A percentile compares a stretch with the other conserved stretches of the same genome.
Conservation (phyloP, 805 yeast species). For the Priceomyces medius region DNA sequence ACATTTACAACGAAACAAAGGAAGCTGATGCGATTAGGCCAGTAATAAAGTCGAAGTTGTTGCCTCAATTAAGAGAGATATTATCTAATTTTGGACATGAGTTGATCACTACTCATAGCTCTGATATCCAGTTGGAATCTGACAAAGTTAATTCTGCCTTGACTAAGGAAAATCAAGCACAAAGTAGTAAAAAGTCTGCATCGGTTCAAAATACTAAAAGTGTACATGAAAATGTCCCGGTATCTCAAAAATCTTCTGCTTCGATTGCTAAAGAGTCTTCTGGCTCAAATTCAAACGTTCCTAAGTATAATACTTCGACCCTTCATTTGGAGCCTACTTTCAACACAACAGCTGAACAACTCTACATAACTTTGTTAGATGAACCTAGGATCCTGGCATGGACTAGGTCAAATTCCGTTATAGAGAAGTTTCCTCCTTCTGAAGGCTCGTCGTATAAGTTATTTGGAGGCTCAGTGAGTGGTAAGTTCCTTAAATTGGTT, state of each 20-base stretch:
- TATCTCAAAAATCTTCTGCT: constrained; percentile 10
- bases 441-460: constrained; percentile 65
- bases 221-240: constrained; percentile 5
- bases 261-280: constrained; percentile 7
- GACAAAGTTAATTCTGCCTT: constrained; percentile 39
- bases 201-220: constrained; percentile 11
- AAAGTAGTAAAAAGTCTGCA: constrained; percentile 28
- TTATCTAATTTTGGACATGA: constrained; percentile 73
- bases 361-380: constrained; percentile 74
- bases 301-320: constrained; percentile 78
- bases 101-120: constrained; percentile 71
- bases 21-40: constrained; percentile 53
- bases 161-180: constrained; percentile 49
- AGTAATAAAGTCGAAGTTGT: constrained; percentile 46
- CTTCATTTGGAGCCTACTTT: constrained; percentile 76
- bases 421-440: constrained; percentile 46
- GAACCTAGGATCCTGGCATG: constrained; percentile 83
- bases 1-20: constrained; percentile 55
- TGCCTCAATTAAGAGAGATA: constrained; percentile 66
- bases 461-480: constrained; percentile 86
- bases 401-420: constrained; percentile 72
- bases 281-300: constrained; percentile 28
- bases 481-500: constrained; percentile 62
- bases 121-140: constrained; percentile 78
- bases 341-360: constrained; percentile 83